Evolutionary conservation across 1,284 basidiomycete species (phyloP).

Genomic region (Moesziomyces aphidis): DNA sequence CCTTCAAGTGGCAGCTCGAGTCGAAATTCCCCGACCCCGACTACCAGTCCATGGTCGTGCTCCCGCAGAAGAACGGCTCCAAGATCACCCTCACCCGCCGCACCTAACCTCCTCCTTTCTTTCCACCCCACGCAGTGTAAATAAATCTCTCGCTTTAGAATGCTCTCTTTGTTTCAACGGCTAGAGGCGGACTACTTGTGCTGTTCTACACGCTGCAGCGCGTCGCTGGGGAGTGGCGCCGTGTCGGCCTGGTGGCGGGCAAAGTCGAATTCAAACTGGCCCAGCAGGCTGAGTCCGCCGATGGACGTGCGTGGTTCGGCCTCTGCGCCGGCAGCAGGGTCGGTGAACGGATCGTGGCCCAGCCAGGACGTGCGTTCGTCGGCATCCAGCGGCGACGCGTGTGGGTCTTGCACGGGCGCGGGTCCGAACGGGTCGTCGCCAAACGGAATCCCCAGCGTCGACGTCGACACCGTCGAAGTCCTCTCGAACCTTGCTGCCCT

Average conservation of each 20-base stretch:
- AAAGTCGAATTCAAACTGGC: constrained; percentile 25
- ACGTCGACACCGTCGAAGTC: constrained; percentile 15
- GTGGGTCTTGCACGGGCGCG: not conserved
- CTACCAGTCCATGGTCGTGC: constrained; percentile 82
- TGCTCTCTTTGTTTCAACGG: too few species aligned
- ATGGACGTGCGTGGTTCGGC: constrained; percentile 4
- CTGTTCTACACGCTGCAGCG: constrained; percentile 12
- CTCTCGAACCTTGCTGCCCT: not conserved
- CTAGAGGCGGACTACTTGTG: constrained; percentile 2
- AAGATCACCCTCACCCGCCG: constrained; percentile 12
- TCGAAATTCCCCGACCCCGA: constrained; percentile 81
- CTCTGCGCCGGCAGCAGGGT: not conserved
- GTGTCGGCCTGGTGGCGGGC: not conserved
- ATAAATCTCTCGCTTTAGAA: too few species aligned
- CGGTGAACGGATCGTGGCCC: constrained; percentile 14
- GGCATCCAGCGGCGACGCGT: constrained; percentile 15
- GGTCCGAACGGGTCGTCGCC: constrained; percentile 33
- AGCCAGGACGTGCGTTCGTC: constrained; percentile 16
- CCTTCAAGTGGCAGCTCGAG: constrained; percentile 78
- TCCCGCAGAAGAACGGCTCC: constrained; percentile 70
- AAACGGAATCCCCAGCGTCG: constrained; percentile 45
- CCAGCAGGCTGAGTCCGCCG: constrained; percentile 31
- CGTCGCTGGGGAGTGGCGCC: constrained; percentile 10
- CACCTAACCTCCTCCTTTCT: not conserved
- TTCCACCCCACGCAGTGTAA: not conserved